Percentiles rank a stretch among this genome's conserved stretches.
Conservation (phyloP, 495 filamentous ascomycete genomes). For the Pseudoneurospora amorphoporcata region DNA sequence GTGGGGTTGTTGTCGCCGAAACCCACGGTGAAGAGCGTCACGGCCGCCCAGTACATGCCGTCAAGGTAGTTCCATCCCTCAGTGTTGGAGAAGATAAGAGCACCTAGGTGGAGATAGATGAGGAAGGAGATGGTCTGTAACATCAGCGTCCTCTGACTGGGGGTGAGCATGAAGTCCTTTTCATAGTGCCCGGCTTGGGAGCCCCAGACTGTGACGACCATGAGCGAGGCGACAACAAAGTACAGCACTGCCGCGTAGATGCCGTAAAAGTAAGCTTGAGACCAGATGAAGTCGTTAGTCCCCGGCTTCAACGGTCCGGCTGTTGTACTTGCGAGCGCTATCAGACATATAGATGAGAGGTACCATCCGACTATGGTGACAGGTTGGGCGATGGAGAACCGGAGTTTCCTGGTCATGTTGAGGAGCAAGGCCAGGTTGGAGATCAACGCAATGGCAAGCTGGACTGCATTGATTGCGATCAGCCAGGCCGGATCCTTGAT, state of each 20-base stretch:
- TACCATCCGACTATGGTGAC: constrained; percentile 53
- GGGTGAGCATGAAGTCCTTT: constrained; percentile 61
- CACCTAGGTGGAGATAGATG: constrained; percentile 63
- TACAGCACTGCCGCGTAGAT: constrained; percentile 68
- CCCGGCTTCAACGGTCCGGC: constrained; percentile 36
- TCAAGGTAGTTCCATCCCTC: constrained; percentile 76
- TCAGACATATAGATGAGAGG: constrained; percentile 54
- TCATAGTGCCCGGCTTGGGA: constrained; percentile 53
- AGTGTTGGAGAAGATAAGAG: constrained; percentile 57
- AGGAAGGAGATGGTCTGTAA: constrained; percentile 75
- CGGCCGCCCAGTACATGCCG: constrained; percentile 73
- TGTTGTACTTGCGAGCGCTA: constrained; percentile 47
- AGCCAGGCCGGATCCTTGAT: constrained; percentile 66
- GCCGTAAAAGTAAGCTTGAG: constrained; percentile 75
- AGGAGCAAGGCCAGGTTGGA: constrained; percentile 66
- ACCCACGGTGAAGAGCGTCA: constrained; percentile 77
- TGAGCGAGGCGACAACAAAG: constrained; percentile 60
- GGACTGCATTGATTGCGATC: constrained; percentile 60
- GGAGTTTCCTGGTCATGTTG: constrained; percentile 73
- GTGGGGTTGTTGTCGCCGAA: constrained; percentile 58
- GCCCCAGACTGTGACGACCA: constrained; percentile 59
- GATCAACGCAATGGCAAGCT: constrained; percentile 56
- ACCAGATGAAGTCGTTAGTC: constrained; percentile 42
- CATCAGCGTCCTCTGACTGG: constrained; percentile 74
- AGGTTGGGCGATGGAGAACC: constrained; percentile 70